Percentiles rank a stretch among this genome's conserved stretches.
Conservation (phyloP, 768 basidiomycete genomes). For the Pholiota microspora region DNA sequence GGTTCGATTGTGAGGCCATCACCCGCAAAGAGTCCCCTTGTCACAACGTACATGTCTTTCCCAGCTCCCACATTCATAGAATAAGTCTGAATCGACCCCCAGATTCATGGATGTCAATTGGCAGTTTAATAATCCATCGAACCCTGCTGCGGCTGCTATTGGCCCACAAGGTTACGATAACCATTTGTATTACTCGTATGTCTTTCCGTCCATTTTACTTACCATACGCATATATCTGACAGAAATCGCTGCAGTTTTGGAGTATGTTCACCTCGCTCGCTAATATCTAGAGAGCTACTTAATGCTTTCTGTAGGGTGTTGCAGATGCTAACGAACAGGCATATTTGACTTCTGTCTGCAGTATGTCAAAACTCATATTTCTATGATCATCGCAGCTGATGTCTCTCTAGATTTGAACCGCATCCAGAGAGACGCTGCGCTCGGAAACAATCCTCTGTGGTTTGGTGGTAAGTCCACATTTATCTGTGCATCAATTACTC, state of each 20-base stretch:
- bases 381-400: neutral
- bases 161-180: slow-evolving; percentile 79
- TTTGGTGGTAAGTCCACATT: slow-evolving; percentile 33
- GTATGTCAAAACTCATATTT: slow-evolving; percentile 35
- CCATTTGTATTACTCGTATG: slow-evolving; percentile 75
- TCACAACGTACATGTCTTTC: slow-evolving; percentile 43
- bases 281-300: neutral
- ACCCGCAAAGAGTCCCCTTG: slow-evolving; percentile 16
- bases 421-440: slow-evolving; percentile 34
- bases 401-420: slow-evolving; percentile 52
- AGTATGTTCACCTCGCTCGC: slow-evolving; percentile 30
- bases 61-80: too few relatives aligned
- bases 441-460: slow-evolving; percentile 38
- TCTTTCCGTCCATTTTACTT: slow-evolving; percentile 2
- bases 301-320: slow-evolving; percentile 49
- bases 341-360: slow-evolving; percentile 69
- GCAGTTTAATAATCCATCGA: slow-evolving; percentile 68
- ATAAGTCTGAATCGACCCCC: too few relatives aligned
- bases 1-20: slow-evolving; percentile 3
- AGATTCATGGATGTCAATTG: slow-evolving; percentile 85
- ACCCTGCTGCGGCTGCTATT: slow-evolving; percentile 65
- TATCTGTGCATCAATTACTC: neutral
- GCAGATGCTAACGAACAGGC: slow-evolving; percentile 62
- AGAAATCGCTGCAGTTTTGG: slow-evolving; percentile 44
- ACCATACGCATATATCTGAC: slow-evolving; percentile 3